Evolutionary conservation across 73 alveolate genomes (phyloP).

Genomic region (Paramecium sexaurelia): DNA sequence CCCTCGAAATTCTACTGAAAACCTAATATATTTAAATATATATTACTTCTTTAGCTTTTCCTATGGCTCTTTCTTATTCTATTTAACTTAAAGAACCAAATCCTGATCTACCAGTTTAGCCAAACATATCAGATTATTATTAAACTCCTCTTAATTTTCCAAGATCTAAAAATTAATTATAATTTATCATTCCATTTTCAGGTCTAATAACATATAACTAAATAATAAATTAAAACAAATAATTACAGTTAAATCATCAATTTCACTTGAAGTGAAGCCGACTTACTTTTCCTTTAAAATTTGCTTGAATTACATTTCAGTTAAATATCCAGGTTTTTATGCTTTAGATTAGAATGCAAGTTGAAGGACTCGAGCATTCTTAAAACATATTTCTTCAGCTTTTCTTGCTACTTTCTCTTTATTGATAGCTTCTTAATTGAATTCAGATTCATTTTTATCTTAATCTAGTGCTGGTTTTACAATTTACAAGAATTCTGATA

Average conservation of each 20-base stretch:
- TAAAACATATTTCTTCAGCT: constrained; percentile 39
- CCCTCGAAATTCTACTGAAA: not conserved
- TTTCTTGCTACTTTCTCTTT: not conserved
- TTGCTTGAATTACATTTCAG: not conserved
- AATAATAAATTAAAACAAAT: not conserved
- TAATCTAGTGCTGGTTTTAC: constrained; percentile 33
- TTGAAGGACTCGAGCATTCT: not conserved
- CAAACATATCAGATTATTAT: constrained; percentile 32
- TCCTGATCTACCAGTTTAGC: constrained; percentile 19
- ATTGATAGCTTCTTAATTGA: not conserved
- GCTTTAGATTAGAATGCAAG: not conserved
- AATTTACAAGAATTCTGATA: not conserved
- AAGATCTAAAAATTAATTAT: not conserved
- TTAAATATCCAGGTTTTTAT: not conserved
- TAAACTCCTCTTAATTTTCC: constrained; percentile 39
- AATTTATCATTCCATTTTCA: constrained; percentile 17
- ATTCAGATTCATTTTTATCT: not conserved
- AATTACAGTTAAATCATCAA: not conserved
- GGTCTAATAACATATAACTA: not conserved
- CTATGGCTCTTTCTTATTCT: constrained; percentile 47
- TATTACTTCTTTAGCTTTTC: constrained; percentile 7
- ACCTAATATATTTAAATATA: not conserved
- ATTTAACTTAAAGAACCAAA: not conserved
- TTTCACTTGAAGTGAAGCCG: not conserved
- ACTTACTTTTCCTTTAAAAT: not conserved